phyloP scores from a whole-genome alignment of 805 yeast species.

The Ogataea wickerhamii region DNA sequence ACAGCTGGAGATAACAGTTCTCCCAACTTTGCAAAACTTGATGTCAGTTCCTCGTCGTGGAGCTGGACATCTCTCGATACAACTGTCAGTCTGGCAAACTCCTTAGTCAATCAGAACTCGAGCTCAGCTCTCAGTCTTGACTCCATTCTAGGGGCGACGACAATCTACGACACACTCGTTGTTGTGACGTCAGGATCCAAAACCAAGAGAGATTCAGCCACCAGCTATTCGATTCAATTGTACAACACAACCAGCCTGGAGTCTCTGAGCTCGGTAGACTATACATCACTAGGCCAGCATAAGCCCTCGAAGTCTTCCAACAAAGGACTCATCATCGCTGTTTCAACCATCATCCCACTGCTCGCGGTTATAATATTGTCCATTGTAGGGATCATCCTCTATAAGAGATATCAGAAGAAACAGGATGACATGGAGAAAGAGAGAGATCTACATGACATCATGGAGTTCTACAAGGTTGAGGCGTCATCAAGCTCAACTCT shows the following conservation, averaged over 20 bases:
- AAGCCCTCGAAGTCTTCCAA: constrained; percentile 13
- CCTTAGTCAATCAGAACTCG: constrained; percentile 18
- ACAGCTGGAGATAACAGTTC: constrained; percentile 32
- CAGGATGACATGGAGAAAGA: constrained; percentile 29
- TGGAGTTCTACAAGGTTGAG: constrained; percentile 31
- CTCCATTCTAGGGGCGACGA: constrained; percentile 44
- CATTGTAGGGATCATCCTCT: constrained; percentile 28
- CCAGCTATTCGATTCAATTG: constrained; percentile 35
- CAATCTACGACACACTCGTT: constrained; percentile 48
- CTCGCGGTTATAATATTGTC: constrained; percentile 34
- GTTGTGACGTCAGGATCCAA: constrained; percentile 31
- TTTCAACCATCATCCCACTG: constrained; percentile 44
- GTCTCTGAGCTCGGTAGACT: constrained; percentile 32
- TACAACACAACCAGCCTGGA: constrained; percentile 39
- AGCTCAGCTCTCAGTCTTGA: constrained; percentile 26
- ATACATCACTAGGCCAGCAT: constrained; percentile 21
- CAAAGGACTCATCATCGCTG: constrained; percentile 38
- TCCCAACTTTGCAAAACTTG: constrained; percentile 43
- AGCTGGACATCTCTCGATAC: constrained; percentile 35
- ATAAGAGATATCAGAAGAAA: constrained; percentile 25
- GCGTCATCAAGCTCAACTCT: constrained; percentile 24
- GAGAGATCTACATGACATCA: constrained; percentile 26
- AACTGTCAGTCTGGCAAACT: constrained; percentile 21
- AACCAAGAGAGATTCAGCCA: constrained; percentile 19
- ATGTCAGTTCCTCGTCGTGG: constrained; percentile 41